Evolutionary conservation across 805 yeast genomes (phyloP).

Genomic region (Zygotorulaspora sp.): DNA sequence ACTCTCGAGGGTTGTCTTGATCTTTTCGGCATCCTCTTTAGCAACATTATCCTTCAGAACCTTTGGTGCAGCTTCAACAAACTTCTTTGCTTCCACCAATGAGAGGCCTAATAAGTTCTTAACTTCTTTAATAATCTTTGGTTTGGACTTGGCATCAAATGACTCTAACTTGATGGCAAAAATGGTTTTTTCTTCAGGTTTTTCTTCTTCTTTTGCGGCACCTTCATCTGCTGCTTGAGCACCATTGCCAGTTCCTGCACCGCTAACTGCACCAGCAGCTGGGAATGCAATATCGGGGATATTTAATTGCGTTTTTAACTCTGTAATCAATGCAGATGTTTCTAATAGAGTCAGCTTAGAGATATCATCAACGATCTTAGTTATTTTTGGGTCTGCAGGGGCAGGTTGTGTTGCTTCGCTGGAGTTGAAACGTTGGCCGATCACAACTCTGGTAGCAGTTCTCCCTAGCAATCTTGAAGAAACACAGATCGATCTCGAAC

Average conservation of each 20-base stretch:
- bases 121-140: conserved; percentile 96
- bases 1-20: conserved; percentile 86
- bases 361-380: conserved; percentile 83
- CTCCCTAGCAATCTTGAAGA: conserved; percentile 11
- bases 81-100: conserved; percentile 94
- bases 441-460: conserved; percentile 12
- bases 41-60: conserved; percentile 90
- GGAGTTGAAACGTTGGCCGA: conserved; percentile 44
- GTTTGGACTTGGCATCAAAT: conserved; percentile 91
- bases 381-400: conserved; percentile 80
- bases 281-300: conserved; percentile 92
- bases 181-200: conserved; percentile 84
- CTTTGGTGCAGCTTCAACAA: conserved; percentile 97
- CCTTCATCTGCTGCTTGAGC: conserved; percentile 68
- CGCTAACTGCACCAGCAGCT: conserved; percentile 54
- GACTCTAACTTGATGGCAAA: conserved; percentile 88
- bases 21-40: conserved; percentile 97
- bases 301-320: conserved; percentile 75
- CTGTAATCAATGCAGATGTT: conserved; percentile 81
- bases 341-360: conserved; percentile 87
- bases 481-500: conserved; percentile 15
- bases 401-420: conserved; percentile 47
- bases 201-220: conserved; percentile 70
- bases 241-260: conserved; percentile 49
- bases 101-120: conserved; percentile 87